Base-by-base conservation (phyloP, 306 rosid genomes). In the Crotalaria pallida region DNA sequence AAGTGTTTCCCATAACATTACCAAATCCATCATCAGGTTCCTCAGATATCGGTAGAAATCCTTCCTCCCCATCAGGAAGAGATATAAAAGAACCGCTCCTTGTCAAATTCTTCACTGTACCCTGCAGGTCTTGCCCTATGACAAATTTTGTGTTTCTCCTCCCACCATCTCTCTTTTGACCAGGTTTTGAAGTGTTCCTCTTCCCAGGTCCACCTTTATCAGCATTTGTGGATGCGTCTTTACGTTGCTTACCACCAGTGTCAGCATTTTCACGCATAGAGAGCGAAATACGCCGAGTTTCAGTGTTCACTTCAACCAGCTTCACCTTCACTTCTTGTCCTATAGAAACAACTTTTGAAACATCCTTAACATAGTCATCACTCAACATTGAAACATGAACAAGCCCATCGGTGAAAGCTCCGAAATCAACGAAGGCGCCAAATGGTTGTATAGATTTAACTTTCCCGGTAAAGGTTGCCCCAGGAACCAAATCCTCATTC, bases 21-120 rank as follows among this genome's bases (percentile, higher is more conserved):
- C 78, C 96, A 78, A 89, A 91, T 77, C 97, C 96, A 18, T 83
- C 91, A 38, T 71, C 83, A 55, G 77, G 17, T 75, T 91, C 99
- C 87, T 95, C 99, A 0, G 93, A 81, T 34, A 71, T 18, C 7
- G 96, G 99, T 47, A 95, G 86, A 78, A 95, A 95, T 45, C 96
- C 99, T 82, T 95, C 99, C 82, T 95, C 97, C n/a, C 93, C 99
- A 22, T 91, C 96, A 12, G 97, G 96, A 82, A 95, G 99, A 55
- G 97, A 80, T 56, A 91, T 82, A 71, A 89, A 95, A 78, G 97
- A 81, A 79, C 99, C 99, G 5, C 88, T 84, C 85, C 96, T 77
- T 24, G 69, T 72, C 75, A 77, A 43, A 76, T 95, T 95, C 86
- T 95, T 95, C 80, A 95, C 99, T 0, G 89, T 84, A 36, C 97